Evolutionary conservation across 2,329 filamentous ascomycete genomes (phyloP), one percentile per base, ranked within the genome.

Genomic region (Sporothrix luriei): DNA sequence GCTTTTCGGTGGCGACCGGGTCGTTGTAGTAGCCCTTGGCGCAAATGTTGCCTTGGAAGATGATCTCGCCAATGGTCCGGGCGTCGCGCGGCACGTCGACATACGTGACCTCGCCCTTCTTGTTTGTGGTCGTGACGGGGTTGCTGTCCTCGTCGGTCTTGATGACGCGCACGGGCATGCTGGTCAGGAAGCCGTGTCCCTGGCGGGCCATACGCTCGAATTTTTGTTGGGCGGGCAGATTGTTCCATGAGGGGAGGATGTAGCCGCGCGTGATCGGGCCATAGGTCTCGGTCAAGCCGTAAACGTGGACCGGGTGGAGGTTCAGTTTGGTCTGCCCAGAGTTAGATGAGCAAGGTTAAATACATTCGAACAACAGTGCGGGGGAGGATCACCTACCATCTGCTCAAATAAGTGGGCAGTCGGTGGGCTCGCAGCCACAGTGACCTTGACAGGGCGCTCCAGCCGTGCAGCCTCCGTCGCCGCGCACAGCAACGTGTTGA

Each of bases 261-360:
- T 99, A 99, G 11, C 94, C 93, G 78, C 96, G 97, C 1, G 94
- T 98, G 71, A 97, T 94, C 11, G 95, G 95, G 0, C 95, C 95
- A 76, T 98, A 98, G 0, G 94, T 98, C 81, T 98, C 87, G 1
- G 88, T 90, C 80, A 91, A 79, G 51, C 95, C 95, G 78, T 99
- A 99, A 9, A 97, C 93, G 78, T 99, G 95, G 0, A 97, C 92
- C 0, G 95, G 95, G 26, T 90, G 85, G 9, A 99, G 85, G 77
- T 99, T 99, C 9, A 98, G 82, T 4, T 81, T 74, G 1, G 76
- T 80, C 72, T 73, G 40, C 19, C 7, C 14, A 24, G 5, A 11
- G 59, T 64, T 29, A 64, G 59, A 43, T 3, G 57, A 1, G 4
- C 4, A 64, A 29, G 46, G 21, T 14, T 4, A 38, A 48, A 19